Conservation (phyloP, 2,329 filamentous ascomycete genomes). For the Trichocomaceae sp. region DNA sequence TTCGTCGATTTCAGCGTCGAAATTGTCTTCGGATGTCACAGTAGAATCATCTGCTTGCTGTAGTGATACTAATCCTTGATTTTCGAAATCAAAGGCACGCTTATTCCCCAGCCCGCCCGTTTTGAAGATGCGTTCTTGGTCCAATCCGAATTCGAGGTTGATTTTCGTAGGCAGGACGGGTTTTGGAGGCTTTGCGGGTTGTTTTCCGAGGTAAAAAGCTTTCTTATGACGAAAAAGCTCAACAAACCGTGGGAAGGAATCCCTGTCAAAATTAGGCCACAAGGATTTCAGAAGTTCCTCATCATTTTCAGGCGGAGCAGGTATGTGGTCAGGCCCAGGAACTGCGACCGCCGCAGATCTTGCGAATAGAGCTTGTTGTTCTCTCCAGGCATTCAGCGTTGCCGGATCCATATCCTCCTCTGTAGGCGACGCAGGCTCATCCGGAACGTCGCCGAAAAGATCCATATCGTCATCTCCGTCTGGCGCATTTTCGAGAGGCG, state of each 20-base stretch:
- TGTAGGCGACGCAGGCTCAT: constrained; percentile 22
- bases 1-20: constrained; percentile 50
- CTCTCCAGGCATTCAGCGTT: constrained; percentile 38
- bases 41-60: constrained; percentile 36
- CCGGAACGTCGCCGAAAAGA: constrained; percentile 18
- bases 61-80: constrained; percentile 49
- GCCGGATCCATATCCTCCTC: constrained; percentile 38
- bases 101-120: constrained; percentile 58
- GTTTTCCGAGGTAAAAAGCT: constrained; percentile 70
- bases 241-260: constrained; percentile 70
- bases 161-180: constrained; percentile 80
- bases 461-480: constrained; percentile 22
- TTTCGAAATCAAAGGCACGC: constrained; percentile 45
- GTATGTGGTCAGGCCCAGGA: constrained; percentile 31
- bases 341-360: constrained; percentile 46
- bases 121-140: constrained; percentile 80
- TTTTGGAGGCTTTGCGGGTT: constrained; percentile 71
- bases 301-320: constrained; percentile 63
- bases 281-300: constrained; percentile 70
- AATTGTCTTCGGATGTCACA: constrained; percentile 43
- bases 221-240: constrained; percentile 76
- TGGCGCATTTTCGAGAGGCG: neutral
- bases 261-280: constrained; percentile 73
- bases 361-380: constrained; percentile 43
- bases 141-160: constrained; percentile 74